Conservation (phyloP, 768 basidiomycete species). For the Daedaleopsis sinensis region DNA sequence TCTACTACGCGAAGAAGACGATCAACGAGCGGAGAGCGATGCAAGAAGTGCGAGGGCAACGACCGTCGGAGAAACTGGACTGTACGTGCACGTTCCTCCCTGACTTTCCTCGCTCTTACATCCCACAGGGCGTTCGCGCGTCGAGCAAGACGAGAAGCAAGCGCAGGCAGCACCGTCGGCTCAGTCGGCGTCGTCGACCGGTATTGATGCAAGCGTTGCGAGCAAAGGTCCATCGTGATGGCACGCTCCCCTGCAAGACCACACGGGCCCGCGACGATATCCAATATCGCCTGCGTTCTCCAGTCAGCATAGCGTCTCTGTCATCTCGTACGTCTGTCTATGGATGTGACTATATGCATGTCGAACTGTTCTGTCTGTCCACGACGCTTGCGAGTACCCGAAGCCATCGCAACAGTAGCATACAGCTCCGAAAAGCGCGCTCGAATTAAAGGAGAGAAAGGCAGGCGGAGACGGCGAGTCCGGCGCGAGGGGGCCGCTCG, state of each 20-base stretch:
- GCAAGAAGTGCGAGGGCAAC: constrained; percentile 34
- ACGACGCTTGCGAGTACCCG: too few species aligned
- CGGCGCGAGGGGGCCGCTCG: constrained; percentile 1
- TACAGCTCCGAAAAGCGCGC: too few species aligned
- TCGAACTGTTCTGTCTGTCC: too few species aligned
- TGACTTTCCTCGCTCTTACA: background rate
- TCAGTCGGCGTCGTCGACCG: constrained; percentile 1
- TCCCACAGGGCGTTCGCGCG: constrained; percentile 14
- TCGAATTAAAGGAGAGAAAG: constrained; percentile 11
- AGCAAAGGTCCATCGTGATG: constrained; percentile 9
- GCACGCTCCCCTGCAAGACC: background rate
- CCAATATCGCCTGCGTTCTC: too few species aligned
- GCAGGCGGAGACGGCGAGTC: constrained; percentile 9
- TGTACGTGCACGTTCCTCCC: constrained; percentile 26
- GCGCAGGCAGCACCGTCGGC: background rate
- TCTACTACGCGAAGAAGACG: constrained; percentile 39
- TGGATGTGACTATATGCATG: background rate
- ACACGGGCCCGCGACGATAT: too few species aligned
- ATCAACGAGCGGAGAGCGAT: constrained; percentile 39
- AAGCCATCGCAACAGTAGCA: too few species aligned
- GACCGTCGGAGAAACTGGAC: constrained; percentile 37
- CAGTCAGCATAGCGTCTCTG: too few species aligned
- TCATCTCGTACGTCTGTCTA: background rate
- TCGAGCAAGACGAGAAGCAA: constrained; percentile 17
- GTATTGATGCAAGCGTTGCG: background rate